Base-by-base conservation (phyloP, 2,329 filamentous ascomycete genomes). In the Lasiodiplodia citricola region DNA sequence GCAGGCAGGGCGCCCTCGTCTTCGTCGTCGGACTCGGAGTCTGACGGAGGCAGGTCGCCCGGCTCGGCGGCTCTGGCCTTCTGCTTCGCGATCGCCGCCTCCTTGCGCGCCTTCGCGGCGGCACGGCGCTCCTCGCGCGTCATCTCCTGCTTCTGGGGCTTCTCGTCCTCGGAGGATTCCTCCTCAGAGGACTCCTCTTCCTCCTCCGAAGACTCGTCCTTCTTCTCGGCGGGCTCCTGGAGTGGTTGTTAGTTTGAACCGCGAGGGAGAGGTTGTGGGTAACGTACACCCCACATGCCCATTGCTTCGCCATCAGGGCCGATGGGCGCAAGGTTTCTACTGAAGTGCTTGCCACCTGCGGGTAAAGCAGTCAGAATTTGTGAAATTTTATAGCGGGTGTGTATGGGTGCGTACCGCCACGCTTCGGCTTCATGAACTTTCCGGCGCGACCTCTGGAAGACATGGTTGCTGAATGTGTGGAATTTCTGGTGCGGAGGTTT, bases 271-370 rank as follows among this genome's bases (percentile, higher is more conserved):
- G 14, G n/a, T 35, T 14, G 1, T n/a, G 62, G 14, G 67, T 10
- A 16, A 77, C 88, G 82, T 78, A 90, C 88, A 78, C 87, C 90
- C 92, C 95, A 97, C 87, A 97, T 95, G 85, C 91, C 90, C 71
- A 95, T 86, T 74, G 93, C 90, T 77, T 96, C 96, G 74, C 95
- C 96, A 77, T 98, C 92, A 74, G 90, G 90, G 77, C 97, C 94
- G 76, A 96, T 83, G 23, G 94, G 94, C 80, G 92, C 90, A 57
- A 98, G 89, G 80, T 97, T 91, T 73, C 93, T 91, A 73, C 94
- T 97, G 84, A 96, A 99, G 78, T 97, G 91, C 83, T 97, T 97
- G 77, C 96, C 96, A 71, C 94, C 94, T 97, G 72, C 21, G n/a
- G 38, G 37, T 6, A 16, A 52, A 16, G 18, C 14, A 28, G 21